phyloP scores from a whole-genome alignment of 1,284 basidiomycete species.

The Sutorius eximius region DNA sequence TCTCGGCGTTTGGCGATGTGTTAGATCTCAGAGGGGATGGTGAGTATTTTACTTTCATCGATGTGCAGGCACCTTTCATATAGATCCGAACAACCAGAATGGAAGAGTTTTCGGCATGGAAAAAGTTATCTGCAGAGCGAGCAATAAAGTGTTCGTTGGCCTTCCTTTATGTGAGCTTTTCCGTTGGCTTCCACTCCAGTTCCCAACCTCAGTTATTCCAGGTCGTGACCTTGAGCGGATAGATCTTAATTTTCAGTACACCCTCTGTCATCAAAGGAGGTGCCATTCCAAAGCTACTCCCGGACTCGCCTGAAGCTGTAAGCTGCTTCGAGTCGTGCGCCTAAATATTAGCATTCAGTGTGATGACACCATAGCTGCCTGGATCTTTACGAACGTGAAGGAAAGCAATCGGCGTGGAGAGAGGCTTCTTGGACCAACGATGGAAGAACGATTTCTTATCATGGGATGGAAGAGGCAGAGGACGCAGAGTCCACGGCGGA shows the following conservation, averaged over 20 bases:
- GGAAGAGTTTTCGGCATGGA: constrained; percentile 29
- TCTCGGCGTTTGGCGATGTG: too few relatives aligned
- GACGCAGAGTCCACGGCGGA: too few relatives aligned
- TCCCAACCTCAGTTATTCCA: constrained; percentile 13
- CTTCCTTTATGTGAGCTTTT: constrained; percentile 38
- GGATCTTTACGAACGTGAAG: neutral
- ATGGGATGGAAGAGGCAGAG: too few relatives aligned
- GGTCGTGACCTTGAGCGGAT: constrained; percentile 37
- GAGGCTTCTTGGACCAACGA: constrained; percentile 36
- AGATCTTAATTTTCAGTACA: constrained; percentile 27
- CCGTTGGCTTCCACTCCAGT: neutral
- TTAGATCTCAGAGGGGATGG: too few relatives aligned
- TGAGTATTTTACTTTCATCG: too few relatives aligned
- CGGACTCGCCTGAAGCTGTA: constrained; percentile 41
- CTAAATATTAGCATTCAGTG: neutral
- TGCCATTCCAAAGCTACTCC: constrained; percentile 35
- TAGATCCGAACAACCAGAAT: constrained; percentile 23
- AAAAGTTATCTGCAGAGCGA: constrained; percentile 34
- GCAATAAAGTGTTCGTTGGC: constrained; percentile 42
- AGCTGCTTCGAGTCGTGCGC: constrained; percentile 1
- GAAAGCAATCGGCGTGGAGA: constrained; percentile 4
- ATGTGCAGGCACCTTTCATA: too few relatives aligned
- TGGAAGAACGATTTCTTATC: constrained; percentile 43
- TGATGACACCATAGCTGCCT: neutral
- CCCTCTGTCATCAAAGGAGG: constrained; percentile 33